Evolutionary conservation across 371 early-diverging fungal species (phyloP), one percentile per base, ranked within the genome.

Genomic region (Mortierella sp.): DNA sequence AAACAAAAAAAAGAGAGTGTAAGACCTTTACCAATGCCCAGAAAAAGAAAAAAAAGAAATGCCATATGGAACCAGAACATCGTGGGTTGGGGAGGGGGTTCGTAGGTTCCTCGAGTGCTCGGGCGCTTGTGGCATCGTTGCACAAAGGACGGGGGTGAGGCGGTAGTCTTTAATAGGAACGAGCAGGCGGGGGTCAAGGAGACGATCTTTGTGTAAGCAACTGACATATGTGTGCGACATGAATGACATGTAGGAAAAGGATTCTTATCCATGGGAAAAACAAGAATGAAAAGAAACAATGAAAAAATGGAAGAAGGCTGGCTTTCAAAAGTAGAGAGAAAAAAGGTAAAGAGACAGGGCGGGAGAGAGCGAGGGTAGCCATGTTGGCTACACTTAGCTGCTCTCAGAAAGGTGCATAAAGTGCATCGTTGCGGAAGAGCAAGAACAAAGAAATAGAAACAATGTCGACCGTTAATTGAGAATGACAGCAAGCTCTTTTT

Each of bases 301-400:
- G 31, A 19, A 31, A 31, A 9, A 37, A 67, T 21, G 37, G 34
- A 37, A 6, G 19, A 64, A 64, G 19, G 37, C 64, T 64, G 64
- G 37, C 37, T 31, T 64, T 64, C 64, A 64, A 37, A 64, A 64
- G 31, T 8, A 40, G 6, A 19, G 0, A 61, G 6, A 34, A 3
- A 28, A 61, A 21, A 16, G 14, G 26, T 4, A 28, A 28, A 28
- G 5, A 16, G 5, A 28, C 14, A 13, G 16, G 11, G 8, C 1
- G 34, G 19, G 37, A 19, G 14, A 50, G 19, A n/a, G n/a, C n/a
- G n/a, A 24, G 24, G 67, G 67, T 37, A 67, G 3, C 67, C 67
- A 67, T 67, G 67, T 40, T 67, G 67, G 67, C 34, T 21, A 67
- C 67, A 40, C 67, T 34, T 21, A 61, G 61, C 61, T 19, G 67